Conservation (phyloP, 2,329 filamentous ascomycete genomes). For the Penicillium italicum region DNA sequence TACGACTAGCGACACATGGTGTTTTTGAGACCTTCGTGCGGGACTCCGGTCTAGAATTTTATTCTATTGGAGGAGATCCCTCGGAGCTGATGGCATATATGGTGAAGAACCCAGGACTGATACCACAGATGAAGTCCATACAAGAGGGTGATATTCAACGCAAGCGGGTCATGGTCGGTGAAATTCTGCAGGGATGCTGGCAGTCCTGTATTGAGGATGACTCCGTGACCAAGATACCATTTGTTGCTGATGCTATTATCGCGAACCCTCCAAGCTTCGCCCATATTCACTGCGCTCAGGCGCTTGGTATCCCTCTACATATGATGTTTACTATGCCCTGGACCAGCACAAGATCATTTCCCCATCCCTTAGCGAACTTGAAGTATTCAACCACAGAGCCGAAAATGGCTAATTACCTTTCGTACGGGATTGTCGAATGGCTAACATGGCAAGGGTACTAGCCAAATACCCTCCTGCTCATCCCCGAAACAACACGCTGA, state of each 20-base stretch:
- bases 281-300: slow-evolving; percentile 49
- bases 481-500: neutral
- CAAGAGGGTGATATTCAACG: slow-evolving; percentile 24
- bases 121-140: slow-evolving; percentile 30
- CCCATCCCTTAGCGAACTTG: slow-evolving; percentile 48
- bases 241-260: slow-evolving; percentile 51
- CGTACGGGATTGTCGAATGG: slow-evolving; percentile 44
- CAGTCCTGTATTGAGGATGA: slow-evolving; percentile 29
- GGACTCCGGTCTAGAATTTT: slow-evolving; percentile 52
- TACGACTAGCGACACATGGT: slow-evolving; percentile 54
- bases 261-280: slow-evolving; percentile 50
- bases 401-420: slow-evolving; percentile 40
- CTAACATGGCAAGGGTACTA: slow-evolving; percentile 47
- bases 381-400: slow-evolving; percentile 33
- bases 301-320: slow-evolving; percentile 47
- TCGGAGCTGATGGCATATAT: slow-evolving; percentile 48
- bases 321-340: slow-evolving; percentile 52
- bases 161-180: slow-evolving; percentile 24
- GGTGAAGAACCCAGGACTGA: slow-evolving; percentile 44
- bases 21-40: slow-evolving; percentile 52
- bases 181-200: slow-evolving; percentile 36
- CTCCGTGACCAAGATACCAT: slow-evolving; percentile 31
- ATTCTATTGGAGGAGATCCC: slow-evolving; percentile 53
- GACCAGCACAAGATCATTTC: slow-evolving; percentile 40
- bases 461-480: neutral